Conservation (phyloP, 129 eudicot species). For the Sambucus nigra region DNA sequence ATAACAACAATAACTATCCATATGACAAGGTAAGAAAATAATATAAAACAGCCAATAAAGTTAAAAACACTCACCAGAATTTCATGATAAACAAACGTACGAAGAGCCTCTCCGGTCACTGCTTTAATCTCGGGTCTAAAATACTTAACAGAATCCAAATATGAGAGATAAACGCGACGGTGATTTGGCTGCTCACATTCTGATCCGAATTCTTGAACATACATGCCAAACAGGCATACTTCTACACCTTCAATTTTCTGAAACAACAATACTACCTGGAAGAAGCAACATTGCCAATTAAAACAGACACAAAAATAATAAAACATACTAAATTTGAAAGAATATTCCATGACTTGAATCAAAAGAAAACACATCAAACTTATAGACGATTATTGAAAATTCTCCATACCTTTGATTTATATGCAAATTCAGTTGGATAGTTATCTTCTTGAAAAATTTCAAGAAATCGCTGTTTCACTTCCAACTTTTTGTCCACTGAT, state of each 20-base stretch:
- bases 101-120: slow-evolving; percentile 92
- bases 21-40: neutral
- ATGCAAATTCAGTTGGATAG: slow-evolving; percentile 71
- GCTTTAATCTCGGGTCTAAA: slow-evolving; percentile 86
- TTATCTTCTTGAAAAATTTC: slow-evolving; percentile 85
- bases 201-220: slow-evolving; percentile 92
- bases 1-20: slow-evolving; percentile 6
- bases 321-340: neutral
- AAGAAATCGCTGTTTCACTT: slow-evolving; percentile 72
- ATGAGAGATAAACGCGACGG: slow-evolving; percentile 90
- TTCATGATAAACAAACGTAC: slow-evolving; percentile 97
- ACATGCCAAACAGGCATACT: slow-evolving; percentile 98
- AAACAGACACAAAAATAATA: neutral
- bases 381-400: neutral
- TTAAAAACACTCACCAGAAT: slow-evolving; percentile 46
- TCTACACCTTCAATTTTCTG: slow-evolving; percentile 98
- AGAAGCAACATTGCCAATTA: slow-evolving; percentile 3
- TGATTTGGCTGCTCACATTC: slow-evolving; percentile 87
- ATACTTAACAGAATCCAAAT: slow-evolving; percentile 92
- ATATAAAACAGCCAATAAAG: neutral
- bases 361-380: neutral
- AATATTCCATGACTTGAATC: neutral
- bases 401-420: slow-evolving; percentile 74
- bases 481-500: slow-evolving; percentile 94
- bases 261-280: slow-evolving; percentile 73